Conservation (phyloP, 768 basidiomycete genomes). For the Cystobasidium ongulense region DNA sequence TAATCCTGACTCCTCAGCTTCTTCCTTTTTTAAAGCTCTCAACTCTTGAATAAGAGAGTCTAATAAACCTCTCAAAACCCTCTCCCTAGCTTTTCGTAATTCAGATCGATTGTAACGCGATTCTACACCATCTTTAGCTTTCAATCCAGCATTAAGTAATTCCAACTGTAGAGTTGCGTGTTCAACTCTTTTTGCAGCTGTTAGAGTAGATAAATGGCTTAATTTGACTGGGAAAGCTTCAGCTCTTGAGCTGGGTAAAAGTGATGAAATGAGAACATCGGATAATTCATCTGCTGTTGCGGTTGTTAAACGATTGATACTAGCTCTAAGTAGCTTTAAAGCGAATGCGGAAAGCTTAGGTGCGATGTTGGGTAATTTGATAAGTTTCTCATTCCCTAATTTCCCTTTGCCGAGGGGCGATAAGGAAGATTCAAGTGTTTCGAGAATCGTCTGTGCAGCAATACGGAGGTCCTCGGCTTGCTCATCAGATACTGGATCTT, state of each 20-base stretch:
- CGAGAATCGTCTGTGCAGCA: not conserved
- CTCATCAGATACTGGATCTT: slow-evolving; percentile 4
- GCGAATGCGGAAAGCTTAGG: slow-evolving; percentile 17
- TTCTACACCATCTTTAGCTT: slow-evolving; percentile 21
- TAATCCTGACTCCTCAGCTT: not conserved
- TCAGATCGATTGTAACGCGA: not conserved
- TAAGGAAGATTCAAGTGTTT: not conserved
- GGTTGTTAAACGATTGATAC: not conserved
- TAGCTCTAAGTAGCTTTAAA: slow-evolving; percentile 6
- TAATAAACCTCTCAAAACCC: slow-evolving; percentile 21
- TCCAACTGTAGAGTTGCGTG: not conserved
- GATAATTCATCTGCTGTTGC: slow-evolving; percentile 6
- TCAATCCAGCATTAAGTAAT: slow-evolving; percentile 40
- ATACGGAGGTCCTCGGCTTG: not conserved
- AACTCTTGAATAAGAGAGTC: slow-evolving; percentile 37
- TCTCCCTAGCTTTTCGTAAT: slow-evolving; percentile 9
- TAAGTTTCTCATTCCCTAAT: not conserved
- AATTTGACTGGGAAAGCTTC: slow-evolving; percentile 21
- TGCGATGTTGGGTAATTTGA: slow-evolving; percentile 32
- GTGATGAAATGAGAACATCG: slow-evolving; percentile 16
- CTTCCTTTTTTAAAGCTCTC: slow-evolving; percentile 28
- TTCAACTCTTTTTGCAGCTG: not conserved
- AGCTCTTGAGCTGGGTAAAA: not conserved
- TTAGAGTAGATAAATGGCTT: not conserved
- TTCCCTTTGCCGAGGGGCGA: not conserved